phyloP scores from a whole-genome alignment of 139 green algal genomes.

The Zygnema cylindricum region DNA sequence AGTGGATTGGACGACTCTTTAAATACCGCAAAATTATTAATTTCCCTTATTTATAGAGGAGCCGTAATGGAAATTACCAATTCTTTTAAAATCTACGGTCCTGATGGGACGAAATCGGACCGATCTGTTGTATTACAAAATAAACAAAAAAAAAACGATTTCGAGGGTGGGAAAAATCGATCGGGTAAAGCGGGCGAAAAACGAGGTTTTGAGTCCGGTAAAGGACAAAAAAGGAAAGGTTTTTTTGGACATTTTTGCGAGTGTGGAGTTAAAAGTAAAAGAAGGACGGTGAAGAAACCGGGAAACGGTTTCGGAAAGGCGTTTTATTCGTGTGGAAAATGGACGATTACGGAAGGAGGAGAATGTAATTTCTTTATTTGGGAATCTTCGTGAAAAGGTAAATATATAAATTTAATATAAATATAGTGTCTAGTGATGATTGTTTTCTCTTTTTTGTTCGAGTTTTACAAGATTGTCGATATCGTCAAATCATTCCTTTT shows the following conservation, averaged over 20 bases:
- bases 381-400: constrained; percentile 5
- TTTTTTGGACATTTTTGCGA: constrained; percentile 5
- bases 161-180: background rate
- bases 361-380: constrained; percentile 51
- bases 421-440: too few relatives aligned
- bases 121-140: background rate
- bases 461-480: too few relatives aligned
- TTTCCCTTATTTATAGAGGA: constrained; percentile 63
- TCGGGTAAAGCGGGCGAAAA: background rate
- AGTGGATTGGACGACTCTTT: constrained; percentile 70
- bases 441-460: too few relatives aligned
- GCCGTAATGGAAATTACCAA: constrained; percentile 61
- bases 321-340: constrained; percentile 55
- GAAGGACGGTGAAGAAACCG: constrained; percentile 52
- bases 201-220: background rate
- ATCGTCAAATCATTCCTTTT: too few relatives aligned
- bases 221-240: background rate
- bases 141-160: too few relatives aligned
- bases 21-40: constrained; percentile 68
- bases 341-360: constrained; percentile 30
- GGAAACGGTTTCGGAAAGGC: constrained; percentile 12
- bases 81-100: constrained; percentile 40
- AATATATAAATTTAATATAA: too few relatives aligned
- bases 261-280: constrained; percentile 41
- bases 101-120: background rate